Evolutionary conservation across 768 basidiomycete genomes (phyloP).

Genomic region (Auricularia auricula-judae): DNA sequence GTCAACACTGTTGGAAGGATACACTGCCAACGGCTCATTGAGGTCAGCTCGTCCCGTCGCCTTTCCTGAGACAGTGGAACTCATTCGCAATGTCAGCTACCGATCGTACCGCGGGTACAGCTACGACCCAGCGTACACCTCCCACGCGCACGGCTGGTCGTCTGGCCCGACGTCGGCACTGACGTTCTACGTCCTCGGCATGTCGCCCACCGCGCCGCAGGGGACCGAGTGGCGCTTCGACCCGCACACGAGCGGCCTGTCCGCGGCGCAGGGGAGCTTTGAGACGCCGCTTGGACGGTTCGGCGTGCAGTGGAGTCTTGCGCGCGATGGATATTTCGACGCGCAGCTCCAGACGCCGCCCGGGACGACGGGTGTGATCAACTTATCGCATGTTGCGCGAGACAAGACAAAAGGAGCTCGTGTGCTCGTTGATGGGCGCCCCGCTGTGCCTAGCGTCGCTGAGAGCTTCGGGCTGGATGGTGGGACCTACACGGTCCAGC

Average conservation of each 20-base stretch:
- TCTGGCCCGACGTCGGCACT: constrained; percentile 46
- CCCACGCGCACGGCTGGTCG: constrained; percentile 50
- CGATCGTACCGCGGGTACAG: constrained; percentile 46
- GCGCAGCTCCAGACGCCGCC: too few species aligned
- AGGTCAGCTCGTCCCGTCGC: constrained; percentile 22
- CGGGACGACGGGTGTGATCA: too few species aligned
- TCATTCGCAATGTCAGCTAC: constrained; percentile 24
- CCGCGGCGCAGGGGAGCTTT: constrained; percentile 38
- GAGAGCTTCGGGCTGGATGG: too few species aligned
- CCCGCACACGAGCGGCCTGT: constrained; percentile 31
- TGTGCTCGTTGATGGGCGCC: too few species aligned
- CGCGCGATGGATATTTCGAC: too few species aligned
- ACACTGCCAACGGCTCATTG: constrained; percentile 46
- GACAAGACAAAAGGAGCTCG: too few species aligned
- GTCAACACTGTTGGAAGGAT: constrained; percentile 48
- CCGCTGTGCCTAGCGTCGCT: too few species aligned
- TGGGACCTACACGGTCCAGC: too few species aligned
- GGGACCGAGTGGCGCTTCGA: constrained; percentile 36
- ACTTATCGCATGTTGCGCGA: too few species aligned
- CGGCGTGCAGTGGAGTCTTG: constrained; percentile 30
- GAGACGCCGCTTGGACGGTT: constrained; percentile 43
- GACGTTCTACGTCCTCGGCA: constrained; percentile 44
- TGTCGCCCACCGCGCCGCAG: constrained; percentile 35
- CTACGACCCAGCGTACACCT: constrained; percentile 46
- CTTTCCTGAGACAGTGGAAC: background rate